phyloP scores from a whole-genome alignment of 1,284 basidiomycete genomes.

The Mycena citricolor region DNA sequence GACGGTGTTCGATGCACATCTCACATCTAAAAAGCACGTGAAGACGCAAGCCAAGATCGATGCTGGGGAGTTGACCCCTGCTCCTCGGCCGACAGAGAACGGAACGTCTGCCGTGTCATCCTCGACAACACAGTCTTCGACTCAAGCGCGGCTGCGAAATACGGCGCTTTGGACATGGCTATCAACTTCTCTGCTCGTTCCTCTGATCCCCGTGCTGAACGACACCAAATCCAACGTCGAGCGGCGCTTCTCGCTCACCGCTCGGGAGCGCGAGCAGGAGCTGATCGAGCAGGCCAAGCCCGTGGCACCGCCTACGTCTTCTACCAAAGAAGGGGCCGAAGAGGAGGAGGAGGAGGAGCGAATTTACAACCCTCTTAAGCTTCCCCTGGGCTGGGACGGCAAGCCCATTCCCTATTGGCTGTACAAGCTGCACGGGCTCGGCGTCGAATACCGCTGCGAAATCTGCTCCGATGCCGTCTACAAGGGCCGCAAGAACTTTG shows the following conservation, averaged over 20 bases:
- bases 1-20: slow-evolving; percentile 95
- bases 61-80: slow-evolving; percentile 52
- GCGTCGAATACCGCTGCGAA: slow-evolving; percentile 97
- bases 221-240: slow-evolving; percentile 97
- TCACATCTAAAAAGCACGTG: slow-evolving; percentile 92
- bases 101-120: slow-evolving; percentile 30
- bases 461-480: slow-evolving; percentile 96
- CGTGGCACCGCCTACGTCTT: slow-evolving; percentile 52
- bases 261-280: slow-evolving; percentile 94
- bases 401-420: slow-evolving; percentile 99
- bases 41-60: slow-evolving; percentile 79
- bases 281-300: slow-evolving; percentile 80
- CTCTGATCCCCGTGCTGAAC: slow-evolving; percentile 67
- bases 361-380: slow-evolving; percentile 97
- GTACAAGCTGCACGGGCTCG: slow-evolving; percentile 96
- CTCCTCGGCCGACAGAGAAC: slow-evolving; percentile 63
- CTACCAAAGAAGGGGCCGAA: slow-evolving; percentile 49
- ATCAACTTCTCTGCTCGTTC: slow-evolving; percentile 62
- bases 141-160: slow-evolving; percentile 61
- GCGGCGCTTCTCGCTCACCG: slow-evolving; percentile 92
- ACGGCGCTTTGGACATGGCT: slow-evolving; percentile 78
- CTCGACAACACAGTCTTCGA: slow-evolving; percentile 37
- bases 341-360: slow-evolving; percentile 93
- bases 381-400: slow-evolving; percentile 97
- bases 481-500: slow-evolving; percentile 96